Evolutionary conservation across 2,329 filamentous ascomycete genomes (phyloP).

Genomic region (Ascosphaera aggregata): DNA sequence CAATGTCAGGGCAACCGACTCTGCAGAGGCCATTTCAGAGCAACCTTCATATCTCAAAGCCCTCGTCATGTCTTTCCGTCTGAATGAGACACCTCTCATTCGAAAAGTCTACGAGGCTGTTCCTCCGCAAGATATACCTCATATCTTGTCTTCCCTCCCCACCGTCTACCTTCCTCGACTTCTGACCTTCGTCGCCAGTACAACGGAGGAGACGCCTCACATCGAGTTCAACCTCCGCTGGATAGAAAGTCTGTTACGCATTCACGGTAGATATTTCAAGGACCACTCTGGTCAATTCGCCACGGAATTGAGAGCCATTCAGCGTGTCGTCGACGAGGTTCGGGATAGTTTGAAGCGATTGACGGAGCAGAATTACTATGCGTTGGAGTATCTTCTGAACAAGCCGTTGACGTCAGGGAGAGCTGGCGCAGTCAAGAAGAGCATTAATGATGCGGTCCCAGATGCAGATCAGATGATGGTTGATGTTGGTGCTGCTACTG

Average conservation of each 20-base stretch:
- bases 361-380: constrained; percentile 73
- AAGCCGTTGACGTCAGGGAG: constrained; percentile 21
- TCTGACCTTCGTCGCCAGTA: constrained; percentile 65
- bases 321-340: constrained; percentile 58
- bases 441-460: constrained; percentile 5
- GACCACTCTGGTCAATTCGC: constrained; percentile 60
- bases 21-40: constrained; percentile 36
- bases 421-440: constrained; percentile 8
- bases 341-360: constrained; percentile 60
- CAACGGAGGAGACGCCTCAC: constrained; percentile 77
- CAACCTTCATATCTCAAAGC: constrained; percentile 52
- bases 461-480: constrained; percentile 11
- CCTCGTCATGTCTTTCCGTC: constrained; percentile 86
- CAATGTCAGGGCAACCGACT: constrained; percentile 6
- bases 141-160: constrained; percentile 60
- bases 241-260: constrained; percentile 61
- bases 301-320: constrained; percentile 61
- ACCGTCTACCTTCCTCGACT: constrained; percentile 67
- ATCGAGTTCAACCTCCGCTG: constrained; percentile 87
- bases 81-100: constrained; percentile 66
- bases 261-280: constrained; percentile 66
- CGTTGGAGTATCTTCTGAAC: constrained; percentile 56
- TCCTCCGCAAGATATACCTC: constrained; percentile 47
- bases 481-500: constrained; percentile 10
- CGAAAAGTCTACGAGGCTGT: constrained; percentile 69